phyloP scores from a whole-genome alignment of 805 yeast genomes.

The Starmera dryadoides region DNA sequence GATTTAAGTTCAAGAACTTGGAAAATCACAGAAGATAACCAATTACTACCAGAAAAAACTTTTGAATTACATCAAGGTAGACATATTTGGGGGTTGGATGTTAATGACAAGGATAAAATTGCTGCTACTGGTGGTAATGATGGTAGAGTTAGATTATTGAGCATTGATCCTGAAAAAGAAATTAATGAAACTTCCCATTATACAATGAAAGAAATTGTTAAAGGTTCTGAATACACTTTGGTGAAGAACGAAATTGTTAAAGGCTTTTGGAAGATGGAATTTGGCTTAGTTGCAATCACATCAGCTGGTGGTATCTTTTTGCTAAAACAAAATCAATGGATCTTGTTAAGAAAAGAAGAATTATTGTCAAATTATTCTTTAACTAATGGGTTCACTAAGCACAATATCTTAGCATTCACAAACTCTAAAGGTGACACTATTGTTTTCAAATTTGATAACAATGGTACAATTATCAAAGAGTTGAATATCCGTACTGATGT shows the following conservation, averaged over 20 bases:
- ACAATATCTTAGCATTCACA: conserved; percentile 27
- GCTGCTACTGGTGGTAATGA: conserved; percentile 93
- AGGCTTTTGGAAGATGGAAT: conserved; percentile 43
- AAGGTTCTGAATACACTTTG: conserved; percentile 18
- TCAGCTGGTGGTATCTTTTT: conserved; percentile 48
- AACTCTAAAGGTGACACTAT: conserved; percentile 36
- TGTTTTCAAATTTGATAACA: conserved; percentile 31
- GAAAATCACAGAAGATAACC: conserved; percentile 33
- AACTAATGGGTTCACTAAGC: conserved; percentile 31
- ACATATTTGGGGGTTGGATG: conserved; percentile 78
- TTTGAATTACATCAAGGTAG: conserved; percentile 77
- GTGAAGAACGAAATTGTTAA: conserved; percentile 51
- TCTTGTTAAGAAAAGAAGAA: conserved; percentile 11
- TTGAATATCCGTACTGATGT: conserved; percentile 20
- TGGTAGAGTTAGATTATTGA: conserved; percentile 67
- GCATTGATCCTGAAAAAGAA: conserved; percentile 31
- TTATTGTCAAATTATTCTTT: conserved; percentile 33
- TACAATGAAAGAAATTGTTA: conserved; percentile 27
- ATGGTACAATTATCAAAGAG: conserved; percentile 23
- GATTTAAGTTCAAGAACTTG: conserved; percentile 83
- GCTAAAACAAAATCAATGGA: conserved; percentile 21
- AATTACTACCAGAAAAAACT: conserved; percentile 25
- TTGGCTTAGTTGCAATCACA: conserved; percentile 46
- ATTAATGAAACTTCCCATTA: conserved; percentile 22
- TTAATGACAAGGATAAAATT: conserved; percentile 34